Evolutionary conservation across 2,329 filamentous ascomycete species (phyloP).

Genomic region (Tolypocladium amazonense): DNA sequence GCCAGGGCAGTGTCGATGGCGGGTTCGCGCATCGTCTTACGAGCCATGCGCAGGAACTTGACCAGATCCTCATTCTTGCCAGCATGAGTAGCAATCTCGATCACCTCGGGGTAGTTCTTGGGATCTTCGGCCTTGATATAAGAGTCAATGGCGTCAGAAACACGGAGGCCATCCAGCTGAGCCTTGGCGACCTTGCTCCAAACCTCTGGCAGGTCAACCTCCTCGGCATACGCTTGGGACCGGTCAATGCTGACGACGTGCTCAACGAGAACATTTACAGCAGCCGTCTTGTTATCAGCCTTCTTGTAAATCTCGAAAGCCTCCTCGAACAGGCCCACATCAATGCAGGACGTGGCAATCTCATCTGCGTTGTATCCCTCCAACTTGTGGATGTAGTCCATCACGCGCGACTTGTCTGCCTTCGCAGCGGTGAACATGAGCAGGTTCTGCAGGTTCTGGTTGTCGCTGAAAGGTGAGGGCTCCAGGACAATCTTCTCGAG

Average conservation of each 20-base stretch:
- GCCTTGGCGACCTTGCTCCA: conserved; percentile 99
- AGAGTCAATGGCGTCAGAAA: conserved; percentile 87
- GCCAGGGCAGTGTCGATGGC: conserved; percentile 88
- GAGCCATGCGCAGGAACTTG: conserved; percentile 93
- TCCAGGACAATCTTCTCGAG: conserved; percentile 99
- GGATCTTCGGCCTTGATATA: conserved; percentile 94
- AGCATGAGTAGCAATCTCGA: conserved; percentile 87
- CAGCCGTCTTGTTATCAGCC: conserved; percentile 76
- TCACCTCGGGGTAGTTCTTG: conserved; percentile 89
- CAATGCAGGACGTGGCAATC: conserved; percentile 85
- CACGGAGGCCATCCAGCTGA: conserved; percentile 87
- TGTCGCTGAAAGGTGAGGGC: conserved; percentile 97
- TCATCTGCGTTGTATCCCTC: conserved; percentile 85
- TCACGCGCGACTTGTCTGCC: conserved; percentile 87
- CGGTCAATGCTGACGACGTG: conserved; percentile 97
- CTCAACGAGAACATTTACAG: conserved; percentile 86
- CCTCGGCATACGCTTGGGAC: conserved; percentile 89
- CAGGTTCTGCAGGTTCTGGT: conserved; percentile 90
- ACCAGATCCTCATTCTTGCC: conserved; percentile 97
- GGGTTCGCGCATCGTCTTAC: conserved; percentile 91
- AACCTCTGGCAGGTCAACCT: conserved; percentile 86
- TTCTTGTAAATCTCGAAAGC: conserved; percentile 99
- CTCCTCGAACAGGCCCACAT: conserved; percentile 90
- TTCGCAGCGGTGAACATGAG: conserved; percentile 95
- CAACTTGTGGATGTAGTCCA: conserved; percentile 91